Base-by-base conservation (phyloP, 257 asterid genomes). In the Osmanthus fragrans region DNA sequence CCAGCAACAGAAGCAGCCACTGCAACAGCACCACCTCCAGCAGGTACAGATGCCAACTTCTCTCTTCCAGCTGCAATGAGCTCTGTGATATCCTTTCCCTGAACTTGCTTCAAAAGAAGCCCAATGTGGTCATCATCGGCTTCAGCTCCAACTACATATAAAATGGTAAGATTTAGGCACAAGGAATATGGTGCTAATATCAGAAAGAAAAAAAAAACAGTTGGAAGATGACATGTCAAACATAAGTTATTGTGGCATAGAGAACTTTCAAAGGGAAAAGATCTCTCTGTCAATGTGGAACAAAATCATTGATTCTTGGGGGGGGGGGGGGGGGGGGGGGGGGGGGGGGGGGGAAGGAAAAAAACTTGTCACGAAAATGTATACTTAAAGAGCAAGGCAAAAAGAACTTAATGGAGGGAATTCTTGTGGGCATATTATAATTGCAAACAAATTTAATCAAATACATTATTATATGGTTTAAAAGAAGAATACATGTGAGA, bases 21-120 rank as follows among this genome's bases (percentile, higher is more conserved):
- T 0, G 79, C 82, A 73, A 77, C 85, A 32, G 79, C 82, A 47
- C 85, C 85, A 68, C 85, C 85, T 39, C 85, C 85, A 15, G 82
- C 63, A 21, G 85, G 82, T 30, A 81, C 82, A 30, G 85, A 81
- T 15, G 82, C 82, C 82, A 81, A 69, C 76, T 81, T 81, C 73
- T 81, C 85, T 23, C 85, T 64, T 18, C 82, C 85, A 69, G 85
- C 58, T 23, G 79, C 82, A 73, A 81, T 81, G 49, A 81, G 75
- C 85, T 81, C 85, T 1, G 82, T 77, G 29, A 77, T 77, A 81
- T 81, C 75, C 68, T 73, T 79, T 15, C 81, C 85, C 69, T 67
- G 54, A 5, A 81, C 85, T 77, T 81, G 82, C 7, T 76, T 77
- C 79, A 81, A 64, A 11, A 77, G 82, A 47, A 77, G 81, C 64